Conservation (phyloP, 2,329 filamentous ascomycete genomes). For the Coniochaeta sp. region DNA sequence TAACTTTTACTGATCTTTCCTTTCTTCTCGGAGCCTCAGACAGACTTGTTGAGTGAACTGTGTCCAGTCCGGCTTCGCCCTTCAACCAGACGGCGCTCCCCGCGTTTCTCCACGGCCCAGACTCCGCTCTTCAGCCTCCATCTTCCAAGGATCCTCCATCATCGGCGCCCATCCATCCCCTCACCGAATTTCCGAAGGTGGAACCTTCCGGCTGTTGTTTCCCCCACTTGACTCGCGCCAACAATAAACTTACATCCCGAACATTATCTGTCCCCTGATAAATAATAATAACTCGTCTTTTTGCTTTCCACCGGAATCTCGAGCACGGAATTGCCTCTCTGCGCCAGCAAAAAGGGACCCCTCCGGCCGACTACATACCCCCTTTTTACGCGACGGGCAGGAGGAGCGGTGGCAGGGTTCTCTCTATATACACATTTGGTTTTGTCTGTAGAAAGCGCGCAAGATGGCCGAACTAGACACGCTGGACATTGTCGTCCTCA, state of each 20-base stretch:
- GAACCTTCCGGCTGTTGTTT: neutral
- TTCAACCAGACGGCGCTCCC: neutral
- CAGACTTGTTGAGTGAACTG: no score
- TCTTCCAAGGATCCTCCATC: no score
- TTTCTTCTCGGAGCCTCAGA: no score
- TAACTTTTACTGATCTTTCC: no score
- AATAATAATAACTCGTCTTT: no score
- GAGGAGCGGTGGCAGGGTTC: neutral
- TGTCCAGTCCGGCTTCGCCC: neutral
- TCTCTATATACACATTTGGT: neutral
- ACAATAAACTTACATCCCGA: neutral
- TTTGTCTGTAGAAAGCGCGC: slow-evolving; percentile 13
- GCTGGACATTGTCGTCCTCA: slow-evolving; percentile 87
- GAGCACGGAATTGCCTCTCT: neutral
- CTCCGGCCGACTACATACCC: neutral
- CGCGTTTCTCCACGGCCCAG: neutral
- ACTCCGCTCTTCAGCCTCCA: slow-evolving; percentile 1
- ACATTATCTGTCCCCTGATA: neutral
- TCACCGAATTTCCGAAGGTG: neutral
- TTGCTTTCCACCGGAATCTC: neutral
- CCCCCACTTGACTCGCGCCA: neutral
- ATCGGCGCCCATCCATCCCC: no score
- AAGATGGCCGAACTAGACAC: slow-evolving; percentile 94
- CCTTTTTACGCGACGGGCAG: neutral
- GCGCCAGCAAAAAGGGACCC: neutral